Percentiles rank a stretch among this genome's conserved stretches.
phyloP scores from a whole-genome alignment of 371 early-diverging fungal species.

The Dichotomocladium elegans region DNA sequence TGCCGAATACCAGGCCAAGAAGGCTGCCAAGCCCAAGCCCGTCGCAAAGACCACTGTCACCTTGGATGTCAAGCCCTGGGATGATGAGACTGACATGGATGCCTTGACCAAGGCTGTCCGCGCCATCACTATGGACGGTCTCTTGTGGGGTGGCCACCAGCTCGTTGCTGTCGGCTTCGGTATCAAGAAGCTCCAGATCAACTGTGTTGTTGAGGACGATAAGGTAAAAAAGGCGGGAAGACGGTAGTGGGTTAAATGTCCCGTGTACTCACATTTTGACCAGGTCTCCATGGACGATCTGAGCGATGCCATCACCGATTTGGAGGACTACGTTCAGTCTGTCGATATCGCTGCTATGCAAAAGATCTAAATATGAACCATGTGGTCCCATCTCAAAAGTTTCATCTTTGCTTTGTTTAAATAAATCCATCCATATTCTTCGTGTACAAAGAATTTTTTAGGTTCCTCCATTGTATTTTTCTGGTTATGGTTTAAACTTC shows the following conservation, averaged over 20 bases:
- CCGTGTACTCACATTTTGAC: not conserved
- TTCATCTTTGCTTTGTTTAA: no score
- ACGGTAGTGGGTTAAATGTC: not conserved
- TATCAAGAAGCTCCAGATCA: conserved; percentile 92
- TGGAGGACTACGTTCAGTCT: conserved; percentile 90
- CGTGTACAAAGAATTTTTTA: not conserved
- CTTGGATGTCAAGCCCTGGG: conserved; percentile 97
- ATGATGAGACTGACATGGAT: conserved; percentile 89
- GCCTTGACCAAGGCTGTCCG: conserved; percentile 74
- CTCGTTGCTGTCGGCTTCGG: conserved; percentile 87
- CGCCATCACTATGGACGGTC: conserved; percentile 81
- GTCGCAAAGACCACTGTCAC: conserved; percentile 91
- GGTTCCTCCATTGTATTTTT: not conserved
- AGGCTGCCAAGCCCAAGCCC: conserved; percentile 89
- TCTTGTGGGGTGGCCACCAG: conserved; percentile 86
- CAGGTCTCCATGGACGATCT: conserved; percentile 73
- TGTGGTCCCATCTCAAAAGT: no score
- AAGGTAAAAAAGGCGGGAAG: conserved; percentile 48
- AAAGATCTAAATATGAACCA: conserved; percentile 79
- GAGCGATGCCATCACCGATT: conserved; percentile 68
- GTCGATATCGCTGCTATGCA: conserved; percentile 91
- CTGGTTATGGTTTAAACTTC: not conserved
- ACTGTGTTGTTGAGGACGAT: conserved; percentile 91
- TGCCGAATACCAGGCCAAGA: conserved; percentile 90
- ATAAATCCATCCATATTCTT: not conserved